Percentiles rank a stretch among this genome's conserved stretches.
Conservation (phyloP, 495 filamentous ascomycete genomes). For the Acidomyces sp. region DNA sequence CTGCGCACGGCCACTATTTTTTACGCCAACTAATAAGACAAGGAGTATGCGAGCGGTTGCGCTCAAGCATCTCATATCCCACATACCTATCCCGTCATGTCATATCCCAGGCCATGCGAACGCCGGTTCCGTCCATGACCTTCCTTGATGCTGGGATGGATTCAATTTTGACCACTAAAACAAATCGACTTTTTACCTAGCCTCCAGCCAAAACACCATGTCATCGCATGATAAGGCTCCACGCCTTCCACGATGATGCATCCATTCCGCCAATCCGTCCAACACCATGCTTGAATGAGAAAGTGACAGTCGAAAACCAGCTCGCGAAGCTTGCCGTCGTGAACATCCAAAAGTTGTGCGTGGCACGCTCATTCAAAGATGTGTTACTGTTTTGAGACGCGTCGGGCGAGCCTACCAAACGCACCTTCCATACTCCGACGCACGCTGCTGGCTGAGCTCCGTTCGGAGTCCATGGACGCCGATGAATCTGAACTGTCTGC, state of each 20-base stretch:
- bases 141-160: no score
- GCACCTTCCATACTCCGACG: slow-evolving; percentile 14
- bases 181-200: not conserved
- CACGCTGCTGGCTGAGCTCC: slow-evolving; percentile 5
- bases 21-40: no score
- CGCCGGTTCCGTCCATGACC: no score
- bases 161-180: not conserved
- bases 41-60: no score
- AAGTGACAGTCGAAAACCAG: not conserved
- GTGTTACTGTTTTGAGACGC: not conserved
- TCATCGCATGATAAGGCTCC: no score
- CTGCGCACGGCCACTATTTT: no score
- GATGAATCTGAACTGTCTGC: slow-evolving; percentile 1
- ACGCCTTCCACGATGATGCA: no score
- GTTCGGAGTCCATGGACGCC: slow-evolving; percentile 7
- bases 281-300: not conserved
- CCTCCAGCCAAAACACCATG: not conserved
- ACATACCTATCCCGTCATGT: no score
- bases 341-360: not conserved
- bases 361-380: slow-evolving; percentile 6
- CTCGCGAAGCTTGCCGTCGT: no score
- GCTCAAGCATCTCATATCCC: no score
- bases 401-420: slow-evolving; percentile 11
- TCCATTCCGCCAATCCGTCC: no score
- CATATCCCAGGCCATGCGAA: no score